Base-by-base conservation (phyloP, 805 yeast genomes). In the Wickerhamomyces bovis region DNA sequence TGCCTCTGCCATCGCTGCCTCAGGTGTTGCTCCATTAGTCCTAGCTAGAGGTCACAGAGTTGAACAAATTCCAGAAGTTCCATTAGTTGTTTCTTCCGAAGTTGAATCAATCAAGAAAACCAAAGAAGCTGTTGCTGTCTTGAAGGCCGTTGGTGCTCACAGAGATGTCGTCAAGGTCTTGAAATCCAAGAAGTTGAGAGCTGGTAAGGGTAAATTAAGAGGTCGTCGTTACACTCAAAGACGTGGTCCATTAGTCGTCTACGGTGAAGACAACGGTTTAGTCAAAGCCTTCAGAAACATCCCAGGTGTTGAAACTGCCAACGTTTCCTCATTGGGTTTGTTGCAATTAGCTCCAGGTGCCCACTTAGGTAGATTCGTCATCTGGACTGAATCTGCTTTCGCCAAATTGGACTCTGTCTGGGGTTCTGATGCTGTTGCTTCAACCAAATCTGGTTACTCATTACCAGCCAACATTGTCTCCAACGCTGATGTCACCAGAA, bases 301-400 rank as follows among this genome's bases (percentile, higher is more conserved):
- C 63, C 99, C 99, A 76, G 99, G 99, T 86, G 98, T 94, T 63
- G 99, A 94, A 81, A 83, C 96, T 69, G 83, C 92, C 67, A 78
- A 83, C 73, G 99, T 94, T 66, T 78, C 85, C 67, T 79, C 90
- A 70, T 82, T 94, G 69, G 94, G 94, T 79, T 81, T 94, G 67
- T 85, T 94, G 73, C 98, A 92, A 81, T 86, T 94, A 70, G 99
- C 99, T 67, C 99, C 99, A 76, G 99, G 99, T 85, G 96, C 98
- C 71, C 99, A 94, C 83, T 80, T 94, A 69, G 99, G 99, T 81
- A 90, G 99, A 84, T 94, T 94, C 70, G 85, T 94, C 70, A 89
- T 94, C 89, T 94, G 99, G 99, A 90, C 99, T 70, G 96, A 90
- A 81, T 78, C 89, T 72, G 99, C 99, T 72, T 89, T 94, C 75